Base-by-base conservation (phyloP, 1,284 basidiomycete genomes). In the Apiotrichum domesticum region DNA sequence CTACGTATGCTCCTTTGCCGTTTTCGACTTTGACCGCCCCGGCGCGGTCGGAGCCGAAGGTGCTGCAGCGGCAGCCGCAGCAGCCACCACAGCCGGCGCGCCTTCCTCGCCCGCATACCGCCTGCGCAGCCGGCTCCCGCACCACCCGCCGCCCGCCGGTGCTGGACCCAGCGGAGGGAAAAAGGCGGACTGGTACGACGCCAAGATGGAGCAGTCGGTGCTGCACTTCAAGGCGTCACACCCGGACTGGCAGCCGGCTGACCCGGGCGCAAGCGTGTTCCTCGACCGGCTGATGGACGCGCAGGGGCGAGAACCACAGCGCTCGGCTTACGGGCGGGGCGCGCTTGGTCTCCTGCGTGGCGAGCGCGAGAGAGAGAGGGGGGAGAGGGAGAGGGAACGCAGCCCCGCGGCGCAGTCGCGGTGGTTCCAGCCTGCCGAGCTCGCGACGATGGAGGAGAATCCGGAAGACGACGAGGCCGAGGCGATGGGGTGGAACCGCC, bases 171-270 rank as follows among this genome's bases (percentile, higher is more conserved):
- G 37, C 37, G 37, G 37, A 39, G 10, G 10, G 3, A 39, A 39
- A 4, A 33, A 33, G 37, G 33, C 21, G 47, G 15, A 47, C 45
- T 49, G 21, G 8, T 89, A 88, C 64, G 88, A 94, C 65, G 88
- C 90, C 54, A 96, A 98, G 81, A 97, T 98, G 92, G 95, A 98
- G 80, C 94, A 98, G 79, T 89, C 86, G 67, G 92, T 98, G 77
- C 79, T 98, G 40, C 93, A 91, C 69, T 98, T 98, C 82, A 95
- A 93, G 79, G 86, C 90, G 46, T 87, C 90, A 10, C 90, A 97
- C 77, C 93, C 93, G 9, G 90, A 93, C 67, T 97, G 93, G 93
- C 88, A 85, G 63, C 93, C 93, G 1, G 80, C 83, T 2, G 91
- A 97, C 71, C 88, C 89, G 0, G 82, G 85, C 13, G 86, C 89